Conservation (phyloP, 768 basidiomycete genomes). For the Boletus coccyginus region DNA sequence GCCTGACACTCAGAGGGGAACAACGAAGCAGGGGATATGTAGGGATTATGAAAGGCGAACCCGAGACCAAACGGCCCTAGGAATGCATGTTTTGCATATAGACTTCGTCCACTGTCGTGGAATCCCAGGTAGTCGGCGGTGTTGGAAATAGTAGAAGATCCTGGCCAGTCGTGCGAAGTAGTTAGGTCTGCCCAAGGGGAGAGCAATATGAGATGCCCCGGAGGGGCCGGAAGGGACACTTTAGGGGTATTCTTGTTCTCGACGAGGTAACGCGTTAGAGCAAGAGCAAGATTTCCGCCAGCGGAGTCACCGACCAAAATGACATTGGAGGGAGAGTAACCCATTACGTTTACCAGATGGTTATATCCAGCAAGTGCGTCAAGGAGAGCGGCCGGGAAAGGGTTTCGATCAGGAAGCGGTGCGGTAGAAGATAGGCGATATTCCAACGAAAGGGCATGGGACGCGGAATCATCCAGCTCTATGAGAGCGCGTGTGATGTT, state of each 20-base stretch:
- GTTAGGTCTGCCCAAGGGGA: conserved; percentile 56
- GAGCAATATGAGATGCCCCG: conserved; percentile 48
- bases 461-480: conserved; percentile 40
- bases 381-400: conserved; percentile 74
- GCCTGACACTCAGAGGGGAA: conserved; percentile 32
- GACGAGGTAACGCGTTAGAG: conserved; percentile 59
- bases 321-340: conserved; percentile 59
- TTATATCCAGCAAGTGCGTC: conserved; percentile 74
- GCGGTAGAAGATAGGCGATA: conserved; percentile 61
- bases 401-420: conserved; percentile 42
- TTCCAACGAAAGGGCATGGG: conserved; percentile 59
- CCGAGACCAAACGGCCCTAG: conserved; percentile 46
- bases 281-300: conserved; percentile 69
- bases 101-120: conserved; percentile 6
- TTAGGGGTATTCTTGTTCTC: conserved; percentile 38
- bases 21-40: conserved; percentile 58
- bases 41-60: conserved; percentile 46
- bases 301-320: conserved; percentile 74
- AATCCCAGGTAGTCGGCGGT: conserved; percentile 30
- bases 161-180: conserved; percentile 36
- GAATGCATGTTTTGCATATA: conserved; percentile 42
- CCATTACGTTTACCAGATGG: conserved; percentile 58
- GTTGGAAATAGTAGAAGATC: conserved; percentile 37
- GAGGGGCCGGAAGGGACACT: conserved; percentile 39
- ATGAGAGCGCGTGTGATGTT: conserved; percentile 47